Conservation (phyloP, 495 filamentous ascomycete species). For the Penicillium antarcticum region DNA sequence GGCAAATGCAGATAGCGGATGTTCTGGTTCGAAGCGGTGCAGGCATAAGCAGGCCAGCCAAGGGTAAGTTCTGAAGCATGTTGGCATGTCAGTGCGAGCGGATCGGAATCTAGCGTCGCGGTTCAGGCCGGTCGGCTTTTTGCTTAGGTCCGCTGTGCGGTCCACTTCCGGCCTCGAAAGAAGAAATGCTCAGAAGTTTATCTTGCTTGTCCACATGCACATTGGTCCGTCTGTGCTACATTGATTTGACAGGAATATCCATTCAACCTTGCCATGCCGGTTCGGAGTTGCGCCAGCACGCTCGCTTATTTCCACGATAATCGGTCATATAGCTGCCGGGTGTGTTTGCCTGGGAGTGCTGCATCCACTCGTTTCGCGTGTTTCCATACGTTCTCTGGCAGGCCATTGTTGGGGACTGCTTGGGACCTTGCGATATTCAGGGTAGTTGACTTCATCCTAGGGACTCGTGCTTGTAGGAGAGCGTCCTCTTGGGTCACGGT, state of each 20-base stretch:
- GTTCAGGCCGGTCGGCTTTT: too few relatives aligned
- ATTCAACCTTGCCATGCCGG: slow-evolving; percentile 28
- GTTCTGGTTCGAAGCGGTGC: too few relatives aligned
- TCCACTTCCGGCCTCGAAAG: too few relatives aligned
- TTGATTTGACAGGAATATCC: slow-evolving; percentile 14
- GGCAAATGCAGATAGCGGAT: too few relatives aligned
- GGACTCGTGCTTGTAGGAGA: slow-evolving; percentile 5
- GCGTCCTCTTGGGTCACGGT: slow-evolving; percentile 7
- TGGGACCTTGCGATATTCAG: neutral
- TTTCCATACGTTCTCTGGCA: slow-evolving; percentile 20
- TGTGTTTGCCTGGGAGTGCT: slow-evolving; percentile 23
- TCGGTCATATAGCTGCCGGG: slow-evolving; percentile 8
- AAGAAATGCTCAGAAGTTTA: too few relatives aligned
- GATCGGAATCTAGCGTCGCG: too few relatives aligned
- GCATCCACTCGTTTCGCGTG: slow-evolving; percentile 26
- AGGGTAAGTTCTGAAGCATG: too few relatives aligned
- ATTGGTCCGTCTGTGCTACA: too few relatives aligned
- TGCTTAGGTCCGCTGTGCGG: too few relatives aligned
- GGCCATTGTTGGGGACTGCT: slow-evolving; percentile 3
- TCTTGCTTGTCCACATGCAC: too few relatives aligned
- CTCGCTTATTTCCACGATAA: slow-evolving; percentile 28
- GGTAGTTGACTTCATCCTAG: neutral
- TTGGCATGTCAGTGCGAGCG: too few relatives aligned
- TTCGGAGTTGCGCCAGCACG: slow-evolving; percentile 27
- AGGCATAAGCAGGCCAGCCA: too few relatives aligned